phyloP scores from a whole-genome alignment of 768 basidiomycete genomes.

The Butyriboletus loyo region DNA sequence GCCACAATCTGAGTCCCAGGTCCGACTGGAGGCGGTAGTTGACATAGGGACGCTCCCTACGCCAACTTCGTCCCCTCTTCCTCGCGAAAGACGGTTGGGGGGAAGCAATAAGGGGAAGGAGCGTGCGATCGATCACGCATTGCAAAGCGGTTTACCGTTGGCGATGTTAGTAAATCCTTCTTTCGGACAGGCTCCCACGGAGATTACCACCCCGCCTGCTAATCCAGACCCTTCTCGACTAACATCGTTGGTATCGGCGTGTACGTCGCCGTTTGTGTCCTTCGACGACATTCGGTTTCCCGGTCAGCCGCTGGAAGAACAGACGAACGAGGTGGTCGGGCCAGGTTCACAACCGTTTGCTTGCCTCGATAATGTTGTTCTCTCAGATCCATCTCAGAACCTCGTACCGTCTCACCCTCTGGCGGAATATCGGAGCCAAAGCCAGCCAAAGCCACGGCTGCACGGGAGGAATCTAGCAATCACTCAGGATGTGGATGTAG shows the following conservation, averaged over 20 bases:
- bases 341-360: conserved; percentile 11
- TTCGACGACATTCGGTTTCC: background rate
- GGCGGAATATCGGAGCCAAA: background rate
- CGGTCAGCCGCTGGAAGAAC: background rate
- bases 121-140: background rate
- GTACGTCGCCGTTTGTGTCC: conserved; percentile 16
- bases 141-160: background rate
- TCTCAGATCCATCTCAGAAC: background rate
- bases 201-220: background rate
- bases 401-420: background rate
- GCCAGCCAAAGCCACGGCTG: background rate
- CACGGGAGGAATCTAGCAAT: background rate
- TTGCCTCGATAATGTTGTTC: conserved; percentile 15
- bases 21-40: background rate
- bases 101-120: conserved; percentile 5
- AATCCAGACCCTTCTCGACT: background rate
- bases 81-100: background rate
- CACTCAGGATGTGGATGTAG: background rate
- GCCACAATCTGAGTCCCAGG: conserved; percentile 1
- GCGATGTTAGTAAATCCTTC: background rate
- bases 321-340: background rate
- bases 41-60: conserved; percentile 16
- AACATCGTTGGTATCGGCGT: conserved; percentile 1
- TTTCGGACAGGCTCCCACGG: background rate
- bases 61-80: conserved; percentile 25